These are phyloP conservation scores for Solanum gracilifrons DNA, from an alignment of 257 asterid species.

Conservation along the genomic window DNA sequence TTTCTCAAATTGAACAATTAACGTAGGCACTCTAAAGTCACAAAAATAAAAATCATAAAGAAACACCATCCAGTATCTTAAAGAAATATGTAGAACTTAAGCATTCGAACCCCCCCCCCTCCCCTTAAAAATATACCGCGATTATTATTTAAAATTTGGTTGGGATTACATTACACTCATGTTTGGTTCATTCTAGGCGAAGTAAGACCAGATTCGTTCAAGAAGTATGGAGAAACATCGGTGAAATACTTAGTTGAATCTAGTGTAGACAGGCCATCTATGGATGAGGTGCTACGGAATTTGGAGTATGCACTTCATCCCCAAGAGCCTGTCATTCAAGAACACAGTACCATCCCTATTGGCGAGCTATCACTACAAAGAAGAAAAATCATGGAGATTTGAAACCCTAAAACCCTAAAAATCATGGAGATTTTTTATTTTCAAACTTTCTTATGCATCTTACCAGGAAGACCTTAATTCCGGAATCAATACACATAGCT, in stretches of 20 bases:
- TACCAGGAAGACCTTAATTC: no score
- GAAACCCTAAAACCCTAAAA: no score
- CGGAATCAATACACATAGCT: no score
- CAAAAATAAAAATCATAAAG: background rate
- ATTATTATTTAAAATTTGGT: no score
- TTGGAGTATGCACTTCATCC: conserved; percentile 63
- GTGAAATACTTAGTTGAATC: conserved; percentile 47
- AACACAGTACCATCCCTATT: background rate
- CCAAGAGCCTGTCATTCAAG: conserved; percentile 32
- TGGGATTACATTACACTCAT: no score
- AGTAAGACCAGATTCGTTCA: conserved; percentile 28
- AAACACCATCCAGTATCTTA: background rate
- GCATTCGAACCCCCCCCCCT: no score
- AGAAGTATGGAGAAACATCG: background rate
- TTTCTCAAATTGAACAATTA: background rate
- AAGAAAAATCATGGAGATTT: no score
- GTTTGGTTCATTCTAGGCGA: conserved; percentile 37
- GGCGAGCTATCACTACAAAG: no score
- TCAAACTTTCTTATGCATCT: no score
- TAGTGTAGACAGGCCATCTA: conserved; percentile 56
- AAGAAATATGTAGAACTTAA: no score
- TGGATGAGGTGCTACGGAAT: conserved; percentile 78
- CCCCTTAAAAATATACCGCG: no score
- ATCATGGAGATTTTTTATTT: no score
- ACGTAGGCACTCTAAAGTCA: background rate